Conservation (phyloP, 2,329 filamentous ascomycete genomes). For the Hymenoscyphus albidus region DNA sequence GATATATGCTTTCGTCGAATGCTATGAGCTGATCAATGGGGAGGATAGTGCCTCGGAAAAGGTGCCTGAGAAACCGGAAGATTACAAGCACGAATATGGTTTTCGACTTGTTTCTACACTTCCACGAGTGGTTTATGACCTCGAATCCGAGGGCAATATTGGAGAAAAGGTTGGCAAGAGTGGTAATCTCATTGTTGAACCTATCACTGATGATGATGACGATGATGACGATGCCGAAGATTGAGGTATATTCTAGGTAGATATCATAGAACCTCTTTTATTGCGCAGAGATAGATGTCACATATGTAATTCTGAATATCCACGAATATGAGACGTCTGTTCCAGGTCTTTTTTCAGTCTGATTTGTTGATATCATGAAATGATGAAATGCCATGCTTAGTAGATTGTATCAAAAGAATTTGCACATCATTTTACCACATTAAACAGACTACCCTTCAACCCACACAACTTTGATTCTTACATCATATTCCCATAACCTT, state of each 20-base stretch:
- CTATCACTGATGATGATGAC: slow-evolving; percentile 43
- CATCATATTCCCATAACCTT: too few species aligned
- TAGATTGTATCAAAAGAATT: too few species aligned
- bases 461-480: too few species aligned
- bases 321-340: background rate
- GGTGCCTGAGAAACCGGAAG: slow-evolving; percentile 48
- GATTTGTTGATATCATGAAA: too few species aligned
- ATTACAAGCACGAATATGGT: slow-evolving; percentile 76
- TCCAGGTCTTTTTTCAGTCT: background rate
- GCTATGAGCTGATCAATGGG: slow-evolving; percentile 62
- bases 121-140: slow-evolving; percentile 75
- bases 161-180: slow-evolving; percentile 73
- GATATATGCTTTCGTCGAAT: slow-evolving; percentile 94
- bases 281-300: background rate
- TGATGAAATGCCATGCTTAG: too few species aligned
- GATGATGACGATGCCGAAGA: slow-evolving; percentile 22
- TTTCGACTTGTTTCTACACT: slow-evolving; percentile 84
- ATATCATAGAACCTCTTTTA: background rate
- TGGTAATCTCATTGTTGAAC: slow-evolving; percentile 85
- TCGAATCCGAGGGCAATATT: slow-evolving; percentile 63
- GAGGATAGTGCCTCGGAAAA: slow-evolving; percentile 31
- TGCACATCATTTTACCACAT: too few species aligned
- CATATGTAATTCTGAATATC: background rate
- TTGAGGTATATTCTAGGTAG: background rate
- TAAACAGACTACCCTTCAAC: too few species aligned